Evolutionary conservation across 495 filamentous ascomycete genomes (phyloP), one percentile per base, ranked within the genome.

Genomic region (Letharia columbiana): DNA sequence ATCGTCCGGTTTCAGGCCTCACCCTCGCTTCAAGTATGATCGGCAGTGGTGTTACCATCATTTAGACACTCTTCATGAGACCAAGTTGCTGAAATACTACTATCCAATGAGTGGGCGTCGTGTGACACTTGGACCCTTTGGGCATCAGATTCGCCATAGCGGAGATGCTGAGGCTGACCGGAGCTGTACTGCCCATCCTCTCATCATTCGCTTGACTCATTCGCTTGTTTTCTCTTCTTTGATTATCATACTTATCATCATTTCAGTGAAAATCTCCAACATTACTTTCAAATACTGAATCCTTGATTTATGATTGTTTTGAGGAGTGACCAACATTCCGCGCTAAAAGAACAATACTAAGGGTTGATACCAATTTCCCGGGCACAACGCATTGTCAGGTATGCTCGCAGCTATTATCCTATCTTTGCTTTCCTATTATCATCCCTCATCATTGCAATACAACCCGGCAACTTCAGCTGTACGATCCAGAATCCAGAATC

Each of bases 281-380:
- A 5, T 20, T 17, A 10, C 15, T 37, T 57, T 57, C 2, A 20
- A 9, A n/a, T 57, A 10, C 8, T 33, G 18, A 54, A 54, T 60
- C 31, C 15, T 33, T 41, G 4, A 17, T 33, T 13, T 28, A 15
- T 23, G 45, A 17, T 23, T 33, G 11, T 4, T 63, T 40, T 59
- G 50, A 41, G 39, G 20, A 57, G 28, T 50, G 58, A 40, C 33
- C 35, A 49, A 52, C 33, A n/a, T 68, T 62, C 39, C 54, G 54
- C 62, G 66, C 63, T 69, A 62, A 42, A 49, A 69, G 63, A 66
- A 69, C 67, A 69, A 69, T 69, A 69, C 49, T 66, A 69, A 69
- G 67, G 17, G n/a, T 64, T 63, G 52, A 67, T 70, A 69, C 63
- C 69, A 70, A 66, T 35, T 39, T 52, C n/a, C 40, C 49, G 62